Base-by-base conservation (phyloP, 257 asterid genomes). In the Anisodus acutangulus region DNA sequence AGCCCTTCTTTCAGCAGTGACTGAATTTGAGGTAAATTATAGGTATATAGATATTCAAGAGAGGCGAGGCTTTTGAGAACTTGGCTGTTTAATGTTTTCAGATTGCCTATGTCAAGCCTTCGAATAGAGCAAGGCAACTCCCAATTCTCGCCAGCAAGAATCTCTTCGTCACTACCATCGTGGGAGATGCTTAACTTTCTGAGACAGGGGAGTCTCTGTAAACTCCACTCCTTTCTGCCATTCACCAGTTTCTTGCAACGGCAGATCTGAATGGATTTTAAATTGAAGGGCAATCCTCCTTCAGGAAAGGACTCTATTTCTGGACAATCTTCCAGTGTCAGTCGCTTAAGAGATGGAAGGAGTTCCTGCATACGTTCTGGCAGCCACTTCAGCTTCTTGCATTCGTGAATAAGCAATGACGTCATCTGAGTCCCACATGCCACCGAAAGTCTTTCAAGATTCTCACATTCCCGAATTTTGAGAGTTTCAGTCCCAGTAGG, bases 121-220 rank as follows among this genome's bases (percentile, higher is more conserved):
- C 1, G 19, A 63, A 76, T 72, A 2, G 64, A 43, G 64, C 3
- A 74, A 74, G 76, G 78, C 55, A 74, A n/a, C 62, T 13, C 19
- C 55, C 43, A 59, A 15, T 69, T 51, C 7, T 26, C 62, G 0
- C 2, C 15, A 22, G 6, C 39, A 15, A n/a, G 12, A 6, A 13
- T 43, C 57, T 66, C 43, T 16, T 2, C 53, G 9, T 16, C 51
- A 15, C 17, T 3, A 2, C 26, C 79, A 58, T 13, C 8, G 3
- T 26, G 12, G 0, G 0, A 0, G 31, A 76, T 13, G 0, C 0
- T 0, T 1, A 47, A 49, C 4, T 0, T 0, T 0, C 1, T 5
- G 39, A 60, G 86, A 60, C 9, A 47, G 6, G 55, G 45, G 11
- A 84, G 79, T 49, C 54, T 57, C 49, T 16, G 54, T 71, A 83